Base-by-base conservation (phyloP, 1,139 yeast genomes). In the Lodderomyces parapsilosis region DNA sequence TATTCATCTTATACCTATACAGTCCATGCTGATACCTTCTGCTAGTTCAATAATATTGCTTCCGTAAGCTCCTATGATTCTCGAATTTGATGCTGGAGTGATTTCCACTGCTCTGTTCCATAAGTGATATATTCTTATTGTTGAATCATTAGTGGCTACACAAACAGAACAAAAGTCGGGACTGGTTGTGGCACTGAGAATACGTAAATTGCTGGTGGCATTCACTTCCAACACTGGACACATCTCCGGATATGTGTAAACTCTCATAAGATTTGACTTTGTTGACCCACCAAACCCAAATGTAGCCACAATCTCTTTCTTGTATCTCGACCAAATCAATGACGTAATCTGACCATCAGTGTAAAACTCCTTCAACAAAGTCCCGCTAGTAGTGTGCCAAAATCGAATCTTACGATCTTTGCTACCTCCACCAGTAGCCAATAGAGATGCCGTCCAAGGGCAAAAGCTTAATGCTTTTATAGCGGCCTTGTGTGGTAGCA, bases 381-480 rank as follows among this genome's bases (percentile, higher is more conserved):
- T 83, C 0, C 96, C 96, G 0, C 93, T 73, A 2, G 66, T 65
- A 0, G 93, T 76, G 60, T 91, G 96, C 96, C 96, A 90, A 57
- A 89, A 87, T 42, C 89, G 68, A 15, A 83, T 69, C 19, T 70
- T 71, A 33, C 76, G 53, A 50, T 73, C 78, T 42, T 58, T 63
- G 14, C 62, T 60, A 3, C 78, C 78, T 1, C 73, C 77, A 0
- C 78, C 78, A 0, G 77, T 71, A 2, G 71, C 77, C 27, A 73
- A 48, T 9, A 73, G 53, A 2, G 66, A 58, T 8, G 55, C 55
- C 0, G 74, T 55, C 78, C 78, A 72, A 0, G 78, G 78, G 49
- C 77, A 71, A 48, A 61, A 73, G n/a, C 66, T 64, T 6, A 73
- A 46, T 0, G 76, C 78, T 48, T 72, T 73, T 10, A 73, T 68